Conservation (phyloP, 2,329 filamentous ascomycete species). For the Fusarium sp. region DNA sequence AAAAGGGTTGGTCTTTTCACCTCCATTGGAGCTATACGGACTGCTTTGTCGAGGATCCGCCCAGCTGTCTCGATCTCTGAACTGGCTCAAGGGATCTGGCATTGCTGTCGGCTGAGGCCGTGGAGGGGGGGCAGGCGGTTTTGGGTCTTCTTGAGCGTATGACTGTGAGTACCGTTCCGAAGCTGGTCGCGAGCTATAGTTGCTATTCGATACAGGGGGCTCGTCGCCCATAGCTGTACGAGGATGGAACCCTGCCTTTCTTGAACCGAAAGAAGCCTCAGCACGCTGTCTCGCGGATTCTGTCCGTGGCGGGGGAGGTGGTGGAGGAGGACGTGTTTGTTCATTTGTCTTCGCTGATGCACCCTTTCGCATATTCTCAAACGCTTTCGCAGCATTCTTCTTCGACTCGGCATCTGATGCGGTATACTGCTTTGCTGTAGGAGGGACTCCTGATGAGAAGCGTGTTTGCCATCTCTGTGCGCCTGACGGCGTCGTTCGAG, state of each 20-base stretch:
- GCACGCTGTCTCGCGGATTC: constrained; percentile 65
- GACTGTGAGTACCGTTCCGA: constrained; percentile 41
- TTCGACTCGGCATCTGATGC: constrained; percentile 52
- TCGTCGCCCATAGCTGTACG: constrained; percentile 64
- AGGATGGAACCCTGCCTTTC: constrained; percentile 62
- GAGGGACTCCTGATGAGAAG: constrained; percentile 56
- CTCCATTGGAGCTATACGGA: constrained; percentile 66
- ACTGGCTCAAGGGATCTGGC: constrained; percentile 61
- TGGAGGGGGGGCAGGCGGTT: constrained; percentile 28
- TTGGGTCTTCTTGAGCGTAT: constrained; percentile 20
- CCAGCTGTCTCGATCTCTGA: constrained; percentile 55
- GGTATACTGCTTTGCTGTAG: constrained; percentile 55
- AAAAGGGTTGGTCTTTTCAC: constrained; percentile 70
- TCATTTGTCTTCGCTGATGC: constrained; percentile 45
- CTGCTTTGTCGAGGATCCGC: constrained; percentile 65
- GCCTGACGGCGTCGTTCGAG: constrained; percentile 48
- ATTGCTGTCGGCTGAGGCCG: constrained; percentile 42
- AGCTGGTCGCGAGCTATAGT: constrained; percentile 58
- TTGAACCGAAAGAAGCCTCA: constrained; percentile 65
- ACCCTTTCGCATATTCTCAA: constrained; percentile 58
- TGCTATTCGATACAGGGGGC: constrained; percentile 61
- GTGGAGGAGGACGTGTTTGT: constrained; percentile 47
- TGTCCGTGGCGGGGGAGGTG: constrained; percentile 59
- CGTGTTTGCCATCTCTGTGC: constrained; percentile 59
- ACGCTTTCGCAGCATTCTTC: constrained; percentile 56